Conservation (phyloP, 2,329 filamentous ascomycete genomes). For the Exophiala alcalophila region DNA sequence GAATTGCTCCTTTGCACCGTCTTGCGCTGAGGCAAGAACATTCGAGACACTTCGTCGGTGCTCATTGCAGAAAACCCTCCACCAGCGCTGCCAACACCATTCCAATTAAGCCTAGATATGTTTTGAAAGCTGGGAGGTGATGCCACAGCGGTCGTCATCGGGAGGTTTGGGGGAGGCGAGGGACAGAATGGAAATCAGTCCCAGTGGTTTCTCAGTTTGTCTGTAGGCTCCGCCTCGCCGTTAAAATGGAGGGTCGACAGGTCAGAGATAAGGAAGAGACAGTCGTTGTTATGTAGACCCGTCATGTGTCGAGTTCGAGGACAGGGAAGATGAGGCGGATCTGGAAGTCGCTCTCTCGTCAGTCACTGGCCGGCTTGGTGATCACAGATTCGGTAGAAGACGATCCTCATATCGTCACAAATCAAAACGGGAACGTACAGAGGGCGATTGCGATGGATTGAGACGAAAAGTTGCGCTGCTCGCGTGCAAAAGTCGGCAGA, state of each 20-base stretch:
- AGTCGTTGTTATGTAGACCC: conserved; percentile 16
- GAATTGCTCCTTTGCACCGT: conserved; percentile 83
- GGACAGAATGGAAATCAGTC: neutral
- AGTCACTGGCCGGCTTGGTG: too few species aligned
- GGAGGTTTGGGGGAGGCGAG: conserved; percentile 10
- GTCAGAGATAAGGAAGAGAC: conserved; percentile 18
- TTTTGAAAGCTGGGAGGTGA: conserved; percentile 63
- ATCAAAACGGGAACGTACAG: conserved; percentile 17
- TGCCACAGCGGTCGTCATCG: conserved; percentile 64
- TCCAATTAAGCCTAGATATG: conserved; percentile 61
- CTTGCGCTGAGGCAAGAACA: conserved; percentile 82
- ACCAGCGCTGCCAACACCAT: conserved; percentile 55
- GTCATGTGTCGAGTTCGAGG: conserved; percentile 28
- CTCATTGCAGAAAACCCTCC: conserved; percentile 69
- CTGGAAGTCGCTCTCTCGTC: conserved; percentile 15
- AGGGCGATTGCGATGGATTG: conserved; percentile 2
- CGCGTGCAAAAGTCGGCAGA: conserved; percentile 21
- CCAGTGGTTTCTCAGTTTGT: neutral
- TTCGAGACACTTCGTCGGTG: conserved; percentile 78
- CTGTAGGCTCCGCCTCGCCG: conserved; percentile 1
- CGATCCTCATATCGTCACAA: too few species aligned
- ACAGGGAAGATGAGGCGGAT: conserved; percentile 5
- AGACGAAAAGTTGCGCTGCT: conserved; percentile 15
- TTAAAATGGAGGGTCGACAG: conserved; percentile 1
- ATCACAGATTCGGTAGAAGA: too few species aligned